A percentile compares a stretch with the other conserved stretches of the same genome.
Evolutionary conservation across 2,329 filamentous ascomycete species (phyloP).

Genomic region (Elsinoe perseae): DNA sequence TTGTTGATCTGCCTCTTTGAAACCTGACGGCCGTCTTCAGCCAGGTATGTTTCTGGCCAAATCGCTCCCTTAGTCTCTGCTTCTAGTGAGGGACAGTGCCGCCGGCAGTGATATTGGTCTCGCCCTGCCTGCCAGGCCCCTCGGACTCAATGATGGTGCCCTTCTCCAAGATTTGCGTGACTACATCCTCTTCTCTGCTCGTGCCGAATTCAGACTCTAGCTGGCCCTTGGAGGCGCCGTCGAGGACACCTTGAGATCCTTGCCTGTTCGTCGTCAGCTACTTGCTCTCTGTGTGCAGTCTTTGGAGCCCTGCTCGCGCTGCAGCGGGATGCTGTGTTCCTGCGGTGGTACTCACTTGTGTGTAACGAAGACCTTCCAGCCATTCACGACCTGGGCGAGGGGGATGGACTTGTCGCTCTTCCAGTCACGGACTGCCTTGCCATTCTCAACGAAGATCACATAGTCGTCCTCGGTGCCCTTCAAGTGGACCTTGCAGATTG

Average conservation of each 20-base stretch:
- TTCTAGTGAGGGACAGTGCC: conserved; percentile 4
- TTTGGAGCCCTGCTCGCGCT: background rate
- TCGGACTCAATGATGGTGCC: conserved; percentile 58
- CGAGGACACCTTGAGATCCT: conserved; percentile 71
- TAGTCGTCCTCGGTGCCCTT: conserved; percentile 67
- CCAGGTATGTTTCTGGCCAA: background rate
- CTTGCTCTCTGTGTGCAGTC: background rate
- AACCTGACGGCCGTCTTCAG: background rate
- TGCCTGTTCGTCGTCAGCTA: conserved; percentile 49
- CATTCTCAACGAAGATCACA: conserved; percentile 56
- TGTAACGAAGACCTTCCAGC: conserved; percentile 84
- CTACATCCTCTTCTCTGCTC: conserved; percentile 66
- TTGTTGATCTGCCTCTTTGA: background rate
- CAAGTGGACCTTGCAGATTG: conserved; percentile 73
- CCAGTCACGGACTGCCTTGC: conserved; percentile 68
- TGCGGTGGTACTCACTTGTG: conserved; percentile 61
- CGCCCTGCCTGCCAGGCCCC: conserved; percentile 34
- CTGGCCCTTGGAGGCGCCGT: conserved; percentile 64
- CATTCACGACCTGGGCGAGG: conserved; percentile 73
- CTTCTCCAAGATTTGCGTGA: conserved; percentile 71
- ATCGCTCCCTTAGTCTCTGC: background rate
- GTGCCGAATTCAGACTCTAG: conserved; percentile 87
- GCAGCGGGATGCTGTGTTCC: no score
- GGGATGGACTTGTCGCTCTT: conserved; percentile 69
- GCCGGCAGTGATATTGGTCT: conserved; percentile 9